A percentile compares a stretch with the other conserved stretches of the same genome.
These are phyloP conservation scores for Diaporthe destruens DNA, from an alignment of 2,329 filamentous ascomycete genomes.

Conservation along the genomic window DNA sequence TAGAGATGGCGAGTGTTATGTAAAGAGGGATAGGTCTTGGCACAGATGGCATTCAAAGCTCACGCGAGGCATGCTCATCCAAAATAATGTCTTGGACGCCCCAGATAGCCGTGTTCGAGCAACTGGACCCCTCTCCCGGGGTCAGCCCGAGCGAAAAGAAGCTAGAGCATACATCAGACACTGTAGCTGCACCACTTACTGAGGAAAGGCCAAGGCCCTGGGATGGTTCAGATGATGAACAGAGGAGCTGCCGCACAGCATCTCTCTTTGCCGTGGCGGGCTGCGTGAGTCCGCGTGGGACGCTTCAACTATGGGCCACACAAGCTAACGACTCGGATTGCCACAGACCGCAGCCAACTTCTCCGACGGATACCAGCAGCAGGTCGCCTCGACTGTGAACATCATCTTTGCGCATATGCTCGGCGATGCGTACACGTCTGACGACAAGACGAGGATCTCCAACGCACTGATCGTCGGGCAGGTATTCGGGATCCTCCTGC, in stretches of 20 bases:
- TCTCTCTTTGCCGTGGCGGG: slow-evolving; percentile 32
- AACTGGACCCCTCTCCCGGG: not conserved
- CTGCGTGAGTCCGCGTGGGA: not conserved
- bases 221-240: not conserved
- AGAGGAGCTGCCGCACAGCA: not conserved
- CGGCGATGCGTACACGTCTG: slow-evolving; percentile 48
- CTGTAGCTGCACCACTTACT: not conserved
- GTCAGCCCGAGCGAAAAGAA: not conserved
- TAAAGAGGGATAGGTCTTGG: not conserved
- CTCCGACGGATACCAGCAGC: slow-evolving; percentile 51
- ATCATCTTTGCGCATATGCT: slow-evolving; percentile 50
- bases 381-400: slow-evolving; percentile 50
- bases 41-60: not conserved
- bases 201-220: accelerated
- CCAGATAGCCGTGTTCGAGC: slow-evolving; percentile 12
- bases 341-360: slow-evolving; percentile 46
- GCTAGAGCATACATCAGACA: not conserved
- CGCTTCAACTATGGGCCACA: not conserved
- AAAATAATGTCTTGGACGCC: not conserved
- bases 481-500: slow-evolving; percentile 50
- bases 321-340: too few relatives aligned
- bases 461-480: slow-evolving; percentile 51
- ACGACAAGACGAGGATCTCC: slow-evolving; percentile 49
- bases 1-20: not conserved
- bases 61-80: not conserved